These are phyloP conservation scores for Podospora pseudocomata DNA, from an alignment of 495 filamentous ascomycete species.

Conservation along the genomic window DNA sequence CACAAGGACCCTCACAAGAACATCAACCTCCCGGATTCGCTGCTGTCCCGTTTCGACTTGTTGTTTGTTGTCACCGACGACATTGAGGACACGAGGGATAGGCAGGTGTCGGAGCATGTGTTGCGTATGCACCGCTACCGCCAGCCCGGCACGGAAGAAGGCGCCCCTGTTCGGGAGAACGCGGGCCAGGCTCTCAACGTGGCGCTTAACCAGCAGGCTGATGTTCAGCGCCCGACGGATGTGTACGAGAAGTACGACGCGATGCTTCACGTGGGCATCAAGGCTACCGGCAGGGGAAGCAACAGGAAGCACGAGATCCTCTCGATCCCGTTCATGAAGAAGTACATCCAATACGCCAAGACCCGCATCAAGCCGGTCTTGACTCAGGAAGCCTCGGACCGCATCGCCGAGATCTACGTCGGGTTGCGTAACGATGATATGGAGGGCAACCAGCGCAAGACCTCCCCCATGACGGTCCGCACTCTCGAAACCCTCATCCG, in stretches of 20 bases:
- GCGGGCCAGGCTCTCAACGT: slow-evolving; percentile 81
- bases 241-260: slow-evolving; percentile 96
- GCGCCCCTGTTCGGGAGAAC: slow-evolving; percentile 90
- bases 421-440: slow-evolving; percentile 94
- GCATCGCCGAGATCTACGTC: slow-evolving; percentile 90
- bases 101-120: slow-evolving; percentile 93
- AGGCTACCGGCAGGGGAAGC: slow-evolving; percentile 64
- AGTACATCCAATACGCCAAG: slow-evolving; percentile 99
- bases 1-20: slow-evolving; percentile 99
- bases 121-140: slow-evolving; percentile 97
- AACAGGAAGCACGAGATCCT: slow-evolving; percentile 84
- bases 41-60: slow-evolving; percentile 98
- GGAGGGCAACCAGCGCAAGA: slow-evolving; percentile 88
- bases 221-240: slow-evolving; percentile 67
- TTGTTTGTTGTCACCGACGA: slow-evolving; percentile 98
- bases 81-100: slow-evolving; percentile 87
- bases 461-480: slow-evolving; percentile 92
- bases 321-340: slow-evolving; percentile 98
- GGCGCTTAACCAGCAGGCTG: slow-evolving; percentile 73
- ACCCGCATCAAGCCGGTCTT: slow-evolving; percentile 83
- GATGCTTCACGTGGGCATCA: slow-evolving; percentile 93
- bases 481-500: slow-evolving; percentile 96
- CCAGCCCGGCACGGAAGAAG: slow-evolving; percentile 90
- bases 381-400: slow-evolving; percentile 88
- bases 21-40: slow-evolving; percentile 94